Percentiles rank a stretch among this genome's conserved stretches.
Evolutionary conservation across 2,329 filamentous ascomycete genomes (phyloP).

Genomic region (Cordyceps pruinosa): DNA sequence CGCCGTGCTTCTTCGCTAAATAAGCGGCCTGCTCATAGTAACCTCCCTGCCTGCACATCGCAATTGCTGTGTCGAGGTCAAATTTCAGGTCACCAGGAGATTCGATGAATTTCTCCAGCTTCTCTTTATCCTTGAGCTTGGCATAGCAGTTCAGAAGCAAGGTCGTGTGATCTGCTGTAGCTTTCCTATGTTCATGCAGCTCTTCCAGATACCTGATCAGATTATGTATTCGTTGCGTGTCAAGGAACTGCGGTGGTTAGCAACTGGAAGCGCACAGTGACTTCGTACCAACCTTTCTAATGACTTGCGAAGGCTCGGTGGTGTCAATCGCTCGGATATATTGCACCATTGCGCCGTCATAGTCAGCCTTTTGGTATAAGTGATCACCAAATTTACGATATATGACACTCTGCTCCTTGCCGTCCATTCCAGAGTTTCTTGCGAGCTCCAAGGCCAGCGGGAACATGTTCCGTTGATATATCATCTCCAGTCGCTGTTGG

Average conservation of each 20-base stretch:
- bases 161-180: constrained; percentile 92
- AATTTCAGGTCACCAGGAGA: constrained; percentile 92
- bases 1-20: constrained; percentile 86
- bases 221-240: constrained; percentile 96
- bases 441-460: constrained; percentile 87
- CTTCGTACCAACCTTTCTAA: constrained; percentile 62
- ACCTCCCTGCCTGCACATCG: constrained; percentile 94
- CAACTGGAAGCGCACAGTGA: rapidly evolving
- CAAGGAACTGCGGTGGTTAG: constrained; percentile 62
- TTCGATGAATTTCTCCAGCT: constrained; percentile 94
- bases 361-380: constrained; percentile 90
- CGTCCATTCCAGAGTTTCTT: constrained; percentile 77
- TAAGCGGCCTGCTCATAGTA: constrained; percentile 97
- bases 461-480: constrained; percentile 92
- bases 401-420: constrained; percentile 79
- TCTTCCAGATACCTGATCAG: constrained; percentile 96
- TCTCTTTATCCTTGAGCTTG: constrained; percentile 93
- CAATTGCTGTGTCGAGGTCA: constrained; percentile 92
- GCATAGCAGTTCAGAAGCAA: constrained; percentile 94
- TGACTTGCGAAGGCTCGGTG: constrained; percentile 92
- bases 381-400: constrained; percentile 92
- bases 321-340: constrained; percentile 94
- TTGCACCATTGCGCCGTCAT: constrained; percentile 97
- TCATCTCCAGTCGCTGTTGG: constrained; percentile 82
- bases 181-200: constrained; percentile 86